Conservation (phyloP, 2,329 filamentous ascomycete genomes). For the Diplodia corticola region DNA sequence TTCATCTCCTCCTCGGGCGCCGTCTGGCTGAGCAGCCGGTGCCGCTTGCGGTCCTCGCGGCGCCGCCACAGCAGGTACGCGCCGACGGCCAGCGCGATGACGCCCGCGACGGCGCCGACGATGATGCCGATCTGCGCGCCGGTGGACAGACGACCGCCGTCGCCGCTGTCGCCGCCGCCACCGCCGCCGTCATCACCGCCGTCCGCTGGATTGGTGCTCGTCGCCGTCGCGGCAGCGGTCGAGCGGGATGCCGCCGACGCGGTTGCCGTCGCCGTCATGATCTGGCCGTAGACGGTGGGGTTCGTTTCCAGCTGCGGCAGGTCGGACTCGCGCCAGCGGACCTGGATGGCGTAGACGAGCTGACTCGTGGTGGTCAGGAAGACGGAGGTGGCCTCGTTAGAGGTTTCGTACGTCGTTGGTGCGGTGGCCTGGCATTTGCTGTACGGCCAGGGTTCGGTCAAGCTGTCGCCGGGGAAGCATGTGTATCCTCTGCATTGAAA, state of each 20-base stretch:
- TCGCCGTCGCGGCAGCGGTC: not conserved
- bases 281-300: constrained; percentile 7
- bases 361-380: not conserved
- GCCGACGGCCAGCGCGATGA: not conserved
- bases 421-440: not conserved
- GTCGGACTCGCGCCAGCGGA: constrained; percentile 6
- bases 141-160: not conserved
- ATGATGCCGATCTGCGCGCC: not conserved
- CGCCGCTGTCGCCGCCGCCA: not conserved
- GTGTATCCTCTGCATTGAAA: not conserved
- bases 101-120: not conserved
- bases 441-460: not conserved
- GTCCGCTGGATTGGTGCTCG: not conserved
- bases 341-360: constrained; percentile 2
- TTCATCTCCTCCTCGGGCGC: not conserved
- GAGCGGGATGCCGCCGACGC: not conserved
- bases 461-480: not conserved
- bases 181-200: not conserved
- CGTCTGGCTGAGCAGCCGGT: not conserved
- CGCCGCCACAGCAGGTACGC: not conserved
- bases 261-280: not conserved
- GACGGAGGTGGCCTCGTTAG: not conserved
- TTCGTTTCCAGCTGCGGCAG: not conserved
- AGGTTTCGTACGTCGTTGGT: not conserved
- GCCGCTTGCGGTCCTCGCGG: not conserved